Base-by-base conservation (phyloP, 257 asterid species). In the Solanum raphanifolium region DNA sequence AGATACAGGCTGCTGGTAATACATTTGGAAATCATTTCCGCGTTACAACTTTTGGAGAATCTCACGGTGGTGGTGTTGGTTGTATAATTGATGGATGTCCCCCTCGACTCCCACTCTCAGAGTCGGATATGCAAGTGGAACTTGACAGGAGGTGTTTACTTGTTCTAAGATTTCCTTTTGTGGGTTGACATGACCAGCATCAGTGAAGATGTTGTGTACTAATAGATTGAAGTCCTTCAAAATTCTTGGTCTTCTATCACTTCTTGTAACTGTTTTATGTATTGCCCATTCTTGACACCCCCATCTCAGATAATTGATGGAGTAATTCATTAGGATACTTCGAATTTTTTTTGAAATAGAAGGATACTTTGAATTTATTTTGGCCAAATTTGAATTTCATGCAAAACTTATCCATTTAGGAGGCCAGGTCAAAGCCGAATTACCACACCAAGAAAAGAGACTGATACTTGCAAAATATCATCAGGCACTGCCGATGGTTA, bases 41-140 rank as follows among this genome's bases (percentile, higher is more conserved):
- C 1, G 98, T 96, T 88, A 93, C 99, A 34, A 96, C 99, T 38
- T 97, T 96, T 48, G 99, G 99, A 87, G 99, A 97, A 90, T 97
- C 99, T 87, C 99, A 96, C 79, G 99, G 99, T 62, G 99, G 99
- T 29, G 99, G 99, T 48, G 99, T 96, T 72, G 99, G 99, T 39
- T 97, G 99, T 78, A 88, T 97, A 20, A 93, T 97, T 86, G 99
- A 97, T 92, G 99, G 99, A 86, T 96, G 98, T 85, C 99, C 99
- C 85, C 99, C 99, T 39, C 93, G 98, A 87, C 94, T 97, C 90
- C 98, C 98, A 55, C 94, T 97, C 87, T 91, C 98, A 7, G 99
- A 94, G 94, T 92, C 93, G 68, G 99, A 97, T 89, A 92, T 97
- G 94, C 99, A 97, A 93, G 94, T 89, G 41, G 98, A 95, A 86